These are phyloP conservation scores for Vigna angularis DNA, from an alignment of 306 rosid species.

Conservation along the genomic window DNA sequence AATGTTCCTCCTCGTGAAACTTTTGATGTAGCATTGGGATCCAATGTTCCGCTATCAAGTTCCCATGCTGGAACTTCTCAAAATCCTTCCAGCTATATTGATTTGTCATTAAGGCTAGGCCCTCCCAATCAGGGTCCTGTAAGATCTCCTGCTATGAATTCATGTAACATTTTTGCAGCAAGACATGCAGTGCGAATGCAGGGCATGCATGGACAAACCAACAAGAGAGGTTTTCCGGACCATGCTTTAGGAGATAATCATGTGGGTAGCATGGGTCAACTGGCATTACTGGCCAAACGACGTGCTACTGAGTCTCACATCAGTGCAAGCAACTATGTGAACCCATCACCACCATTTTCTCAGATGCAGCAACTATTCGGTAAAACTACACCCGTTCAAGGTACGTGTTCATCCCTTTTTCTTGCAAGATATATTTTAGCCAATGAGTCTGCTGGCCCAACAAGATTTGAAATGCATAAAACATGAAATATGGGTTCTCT, in stretches of 20 bases:
- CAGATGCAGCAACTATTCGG: background rate
- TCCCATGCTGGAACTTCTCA: background rate
- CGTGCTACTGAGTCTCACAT: background rate
- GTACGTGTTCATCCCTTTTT: background rate
- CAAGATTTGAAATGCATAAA: too few species aligned
- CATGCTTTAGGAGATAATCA: background rate
- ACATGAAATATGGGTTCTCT: too few species aligned
- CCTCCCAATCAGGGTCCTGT: background rate
- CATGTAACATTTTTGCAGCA: background rate
- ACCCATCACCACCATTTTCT: background rate
- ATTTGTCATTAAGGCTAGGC: background rate
- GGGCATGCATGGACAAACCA: background rate
- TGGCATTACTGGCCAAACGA: constrained; percentile 17
- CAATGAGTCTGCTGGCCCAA: too few species aligned
- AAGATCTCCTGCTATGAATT: background rate
- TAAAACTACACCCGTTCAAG: background rate
- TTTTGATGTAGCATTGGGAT: background rate
- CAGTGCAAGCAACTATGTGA: constrained; percentile 7
- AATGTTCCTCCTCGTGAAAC: background rate
- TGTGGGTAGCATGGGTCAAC: constrained; percentile 13
- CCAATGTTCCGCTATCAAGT: background rate
- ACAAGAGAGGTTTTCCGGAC: constrained; percentile 42
- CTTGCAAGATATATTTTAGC: too few species aligned
- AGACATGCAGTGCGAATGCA: background rate
- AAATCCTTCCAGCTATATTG: background rate